A percentile compares a stretch with the other conserved stretches of the same genome.
Conservation (phyloP, 1,284 basidiomycete species). For the Sporisorium scitamineum region DNA sequence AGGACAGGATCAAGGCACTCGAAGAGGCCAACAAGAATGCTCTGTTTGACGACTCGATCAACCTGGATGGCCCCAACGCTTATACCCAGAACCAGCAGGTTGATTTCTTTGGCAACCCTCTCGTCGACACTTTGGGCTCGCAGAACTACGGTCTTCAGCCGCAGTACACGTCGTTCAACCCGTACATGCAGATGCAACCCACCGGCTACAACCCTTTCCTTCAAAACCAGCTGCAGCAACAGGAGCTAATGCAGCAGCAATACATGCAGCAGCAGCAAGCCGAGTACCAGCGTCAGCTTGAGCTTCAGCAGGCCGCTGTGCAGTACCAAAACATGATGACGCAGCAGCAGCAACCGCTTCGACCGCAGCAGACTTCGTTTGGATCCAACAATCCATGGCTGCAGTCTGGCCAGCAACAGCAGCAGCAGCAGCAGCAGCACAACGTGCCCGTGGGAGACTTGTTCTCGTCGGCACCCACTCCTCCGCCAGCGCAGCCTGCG, state of each 20-base stretch:
- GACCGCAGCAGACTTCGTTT: slow-evolving; percentile 75
- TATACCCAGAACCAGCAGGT: slow-evolving; percentile 64
- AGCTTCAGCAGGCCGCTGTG: slow-evolving; percentile 69
- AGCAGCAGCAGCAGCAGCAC: slow-evolving; percentile 45
- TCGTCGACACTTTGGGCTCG: slow-evolving; percentile 51
- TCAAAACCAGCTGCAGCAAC: slow-evolving; percentile 75
- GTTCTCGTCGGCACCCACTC: slow-evolving; percentile 49
- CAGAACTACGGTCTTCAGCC: slow-evolving; percentile 70
- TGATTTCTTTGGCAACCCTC: slow-evolving; percentile 63
- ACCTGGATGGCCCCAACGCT: slow-evolving; percentile 60
- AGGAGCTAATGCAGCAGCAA: slow-evolving; percentile 76
- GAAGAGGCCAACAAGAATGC: slow-evolving; percentile 81
- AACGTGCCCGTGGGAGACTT: slow-evolving; percentile 62
- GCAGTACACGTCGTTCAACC: slow-evolving; percentile 74
- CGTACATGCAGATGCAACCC: slow-evolving; percentile 72
- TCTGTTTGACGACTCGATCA: slow-evolving; percentile 79
- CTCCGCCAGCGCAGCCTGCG: slow-evolving; percentile 31
- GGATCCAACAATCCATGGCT: slow-evolving; percentile 91
- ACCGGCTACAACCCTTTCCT: slow-evolving; percentile 63
- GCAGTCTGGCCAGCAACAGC: slow-evolving; percentile 47
- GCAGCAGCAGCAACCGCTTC: slow-evolving; percentile 65
- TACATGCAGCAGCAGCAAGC: slow-evolving; percentile 64
- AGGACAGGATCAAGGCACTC: slow-evolving; percentile 70
- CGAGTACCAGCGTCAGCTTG: slow-evolving; percentile 69
- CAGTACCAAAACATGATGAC: slow-evolving; percentile 71